A percentile compares a stretch with the other conserved stretches of the same genome.
Evolutionary conservation across 441 rosid species (phyloP).

Genomic region (Theobroma grandiflorum): DNA sequence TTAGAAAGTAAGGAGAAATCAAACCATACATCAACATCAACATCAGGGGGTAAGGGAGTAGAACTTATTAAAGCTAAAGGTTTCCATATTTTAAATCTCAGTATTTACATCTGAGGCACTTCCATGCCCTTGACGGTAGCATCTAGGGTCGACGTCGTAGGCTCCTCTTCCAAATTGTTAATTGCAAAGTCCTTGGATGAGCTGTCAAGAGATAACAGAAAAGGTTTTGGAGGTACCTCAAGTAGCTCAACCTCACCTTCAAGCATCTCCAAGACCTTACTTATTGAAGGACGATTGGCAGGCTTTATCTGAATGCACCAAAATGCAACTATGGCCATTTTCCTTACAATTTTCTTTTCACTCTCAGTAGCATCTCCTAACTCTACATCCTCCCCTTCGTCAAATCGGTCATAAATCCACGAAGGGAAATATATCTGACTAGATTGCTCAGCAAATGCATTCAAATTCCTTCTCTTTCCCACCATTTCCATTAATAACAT

Average conservation of each 20-base stretch:
- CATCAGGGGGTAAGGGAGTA: too few species aligned
- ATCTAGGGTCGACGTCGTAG: neutral
- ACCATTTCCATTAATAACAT: conserved; percentile 31
- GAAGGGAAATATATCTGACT: conserved; percentile 29
- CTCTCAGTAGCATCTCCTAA: neutral
- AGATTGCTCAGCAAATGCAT: neutral
- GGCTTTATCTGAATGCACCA: conserved; percentile 35
- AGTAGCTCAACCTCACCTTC: conserved; percentile 20
- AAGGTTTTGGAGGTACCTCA: conserved; percentile 29
- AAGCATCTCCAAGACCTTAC: conserved; percentile 33
- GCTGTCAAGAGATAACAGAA: neutral
- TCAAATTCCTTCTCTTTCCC: conserved; percentile 27
- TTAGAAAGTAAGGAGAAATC: too few species aligned
- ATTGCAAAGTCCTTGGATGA: neutral
- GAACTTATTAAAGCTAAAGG: too few species aligned
- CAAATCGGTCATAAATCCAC: conserved; percentile 24
- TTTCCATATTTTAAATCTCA: too few species aligned
- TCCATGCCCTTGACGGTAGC: neutral
- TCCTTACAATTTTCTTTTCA: neutral
- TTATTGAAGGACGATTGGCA: conserved; percentile 26
- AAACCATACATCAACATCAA: too few species aligned
- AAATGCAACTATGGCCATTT: conserved; percentile 23
- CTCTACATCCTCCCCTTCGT: conserved; percentile 20
- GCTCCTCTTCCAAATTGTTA: neutral
- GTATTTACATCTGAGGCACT: too few species aligned